Base-by-base conservation (phyloP, 2,329 filamentous ascomycete genomes). In the Penicillium rolfsii region DNA sequence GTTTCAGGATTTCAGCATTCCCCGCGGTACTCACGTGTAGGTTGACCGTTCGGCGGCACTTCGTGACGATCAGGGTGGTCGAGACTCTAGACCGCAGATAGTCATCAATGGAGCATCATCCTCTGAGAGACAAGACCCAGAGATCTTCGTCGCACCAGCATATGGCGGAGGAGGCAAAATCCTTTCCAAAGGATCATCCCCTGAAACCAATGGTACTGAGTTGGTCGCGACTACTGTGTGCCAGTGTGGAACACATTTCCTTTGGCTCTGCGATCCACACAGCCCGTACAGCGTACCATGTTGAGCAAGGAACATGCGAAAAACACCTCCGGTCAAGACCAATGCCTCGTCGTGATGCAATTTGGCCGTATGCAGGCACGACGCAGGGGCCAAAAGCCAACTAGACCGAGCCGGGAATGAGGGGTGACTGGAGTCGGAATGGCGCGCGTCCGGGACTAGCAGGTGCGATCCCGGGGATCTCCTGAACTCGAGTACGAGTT, bases 331-430 rank as follows among this genome's bases (percentile, higher is more conserved):
- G 11, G 33, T 7, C 40, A 22, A 43, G 22, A 22, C 22, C 62
- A 63, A 63, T 55, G 58, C 59, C 40, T 40, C 40, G 54, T 45
- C 8, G 45, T 58, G 52, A 63, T 58, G 55, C 38, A 55, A 52
- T 55, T 63, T 56, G 58, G 58, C 53, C 58, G 61, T 52, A 63
- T 65, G 64, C 64, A 66, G 61, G 59, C 43, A 22, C 50, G 56
- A 70, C 43, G 68, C 68, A 70, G 69, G 69, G 69, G 69, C 66
- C 64, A 60, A 67, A 64, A 59, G 22, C 53, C 56, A 33, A 59
- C n/a, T n/a, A 22, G 36, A n/a, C 6, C 22, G 28, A 46, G 14
- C 5, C 24, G 16, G 38, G 6, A 16, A 6, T 40, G 14, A 26
- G 41, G 22, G 41, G 11, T 24, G 41, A 43, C 12, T 8, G 28